Evolutionary conservation across 148 eudicot genomes (phyloP), one percentile per base, ranked within the genome.

Genomic region (Persicaria maculosa): DNA sequence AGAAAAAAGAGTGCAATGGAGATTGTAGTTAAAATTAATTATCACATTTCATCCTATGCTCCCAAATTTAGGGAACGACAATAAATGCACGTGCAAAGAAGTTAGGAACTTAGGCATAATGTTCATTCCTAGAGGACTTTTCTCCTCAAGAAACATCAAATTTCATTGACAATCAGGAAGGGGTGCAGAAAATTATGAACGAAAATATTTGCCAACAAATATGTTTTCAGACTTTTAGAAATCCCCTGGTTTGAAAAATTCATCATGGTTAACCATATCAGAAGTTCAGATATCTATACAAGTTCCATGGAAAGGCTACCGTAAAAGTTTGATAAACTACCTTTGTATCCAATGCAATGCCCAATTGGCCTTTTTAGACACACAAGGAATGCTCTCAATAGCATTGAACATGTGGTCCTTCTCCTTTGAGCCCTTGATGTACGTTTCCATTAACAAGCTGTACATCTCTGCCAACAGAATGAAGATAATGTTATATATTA

Each of bases 321-420:
- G 8, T 7, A 57, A 9, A 57, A 20, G 43, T 7, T 20, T 59
- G 3, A 59, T 59, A 40, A 47, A 59, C 69, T 80, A 87, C 97
- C 93, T 88, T 25, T 86, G 81, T 69, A 90, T 92, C 95, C 94
- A 92, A 64, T 84, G 68, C 76, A 92, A 79, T 48, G 97, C 94
- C 97, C 97, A 92, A 2, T 83, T 82, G 36, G 95, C 95, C 85
- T 92, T 92, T 72, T 79, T 75, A 47, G 82, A 80, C 77, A 92
- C 88, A 80, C 93, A 88, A 20, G 96, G 87, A 74, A 92, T 87
- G 44, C 76, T 90, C 43, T 92, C 97, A 74, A 92, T 82, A 72
- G 97, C 97, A 80, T 87, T 85, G 61, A 92, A 90, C 80, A 90
- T 76, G 59, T 80, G 85, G 52, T 77, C 78, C 80, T 92, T 90